Base-by-base conservation (phyloP, 2,329 filamentous ascomycete genomes). In the Arthroderma uncinatum region DNA sequence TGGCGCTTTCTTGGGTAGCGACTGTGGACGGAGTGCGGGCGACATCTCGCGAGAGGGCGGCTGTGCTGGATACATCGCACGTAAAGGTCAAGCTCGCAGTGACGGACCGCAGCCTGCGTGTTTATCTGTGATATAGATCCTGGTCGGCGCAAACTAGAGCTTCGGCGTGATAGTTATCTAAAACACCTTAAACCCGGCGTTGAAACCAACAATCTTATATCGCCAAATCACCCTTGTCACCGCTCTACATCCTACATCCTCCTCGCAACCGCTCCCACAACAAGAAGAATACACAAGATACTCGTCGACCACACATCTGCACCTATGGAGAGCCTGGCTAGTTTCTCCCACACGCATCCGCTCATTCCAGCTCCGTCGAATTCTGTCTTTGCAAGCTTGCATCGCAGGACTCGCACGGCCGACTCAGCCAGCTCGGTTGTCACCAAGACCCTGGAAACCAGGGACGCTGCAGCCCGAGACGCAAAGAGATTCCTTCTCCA, bases 401-500 rank as follows among this genome's bases (percentile, higher is more conserved):
- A 61, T 50, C 61, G 62, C 42, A 64, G 62, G 58, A 62, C 64
- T 57, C 62, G 58, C 62, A 55, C 36, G 23, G 47, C 59, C 53
- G 58, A 62, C 16, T 50, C 58, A 57, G 60, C 57, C 16, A 30
- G 39, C 30, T 25, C 56, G 4, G 12, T 21, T 16, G 42, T 57
- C 12, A 34, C 54, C 14, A 54, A 56, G 21, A 21, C 57, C 14
- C 39, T 23, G 39, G 70, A 74, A 33, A 62, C 64, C 54, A 71
- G 71, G 61, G 73, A 74, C 54, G 63, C 66, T 3, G 71, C 72
- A 36, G 68, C 73, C 52, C 71, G 70, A 57, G 68, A 72, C 28
- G 72, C 72, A 28, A 76, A 73, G 60, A 62, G 65, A 25, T 70
- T 73, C 53, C 64, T 76, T 53, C 70, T 68, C 47, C 65, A 71